Percentiles rank a stretch among this genome's conserved stretches.
These are phyloP conservation scores for Atkinsonella hypoxylon DNA, from an alignment of 2,329 filamentous ascomycete species.

Conservation along the genomic window DNA sequence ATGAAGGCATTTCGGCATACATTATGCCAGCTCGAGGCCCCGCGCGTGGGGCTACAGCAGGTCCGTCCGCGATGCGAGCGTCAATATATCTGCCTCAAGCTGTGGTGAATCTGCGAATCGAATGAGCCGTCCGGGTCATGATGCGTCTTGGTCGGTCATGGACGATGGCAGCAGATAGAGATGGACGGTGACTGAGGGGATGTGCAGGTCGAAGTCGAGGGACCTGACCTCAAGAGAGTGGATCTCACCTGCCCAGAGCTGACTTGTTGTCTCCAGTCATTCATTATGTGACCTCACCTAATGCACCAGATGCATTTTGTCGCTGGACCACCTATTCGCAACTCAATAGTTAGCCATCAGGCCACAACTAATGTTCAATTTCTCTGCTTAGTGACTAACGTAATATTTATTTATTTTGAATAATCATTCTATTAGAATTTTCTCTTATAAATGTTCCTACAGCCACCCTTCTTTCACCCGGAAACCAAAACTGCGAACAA, in stretches of 20 bases:
- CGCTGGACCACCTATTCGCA: too few species aligned
- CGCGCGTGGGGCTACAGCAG: conserved; percentile 15
- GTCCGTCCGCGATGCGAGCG: background rate
- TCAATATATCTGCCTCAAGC: conserved; percentile 4
- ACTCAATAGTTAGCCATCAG: too few species aligned
- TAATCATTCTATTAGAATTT: too few species aligned
- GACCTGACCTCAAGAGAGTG: background rate
- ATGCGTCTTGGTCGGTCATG: conserved; percentile 8
- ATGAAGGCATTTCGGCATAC: background rate
- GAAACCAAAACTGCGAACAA: background rate
- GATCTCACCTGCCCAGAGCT: background rate
- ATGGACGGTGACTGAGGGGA: background rate
- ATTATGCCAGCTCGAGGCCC: conserved; percentile 9
- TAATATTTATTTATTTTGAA: too few species aligned
- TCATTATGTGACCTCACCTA: too few species aligned
- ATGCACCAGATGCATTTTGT: background rate
- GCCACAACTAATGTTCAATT: too few species aligned
- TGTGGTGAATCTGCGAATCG: conserved; percentile 12
- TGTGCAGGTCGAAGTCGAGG: background rate
- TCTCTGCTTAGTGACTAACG: too few species aligned
- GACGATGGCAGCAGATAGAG: background rate
- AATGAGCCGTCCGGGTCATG: conserved; percentile 11
- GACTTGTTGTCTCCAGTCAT: background rate
- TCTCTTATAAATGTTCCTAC: too few species aligned
- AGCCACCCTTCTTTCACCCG: background rate